A percentile compares a stretch with the other conserved stretches of the same genome.
These are phyloP conservation scores for Polymyxa betae DNA, from an alignment of 208 protist species.

Conservation along the genomic window DNA sequence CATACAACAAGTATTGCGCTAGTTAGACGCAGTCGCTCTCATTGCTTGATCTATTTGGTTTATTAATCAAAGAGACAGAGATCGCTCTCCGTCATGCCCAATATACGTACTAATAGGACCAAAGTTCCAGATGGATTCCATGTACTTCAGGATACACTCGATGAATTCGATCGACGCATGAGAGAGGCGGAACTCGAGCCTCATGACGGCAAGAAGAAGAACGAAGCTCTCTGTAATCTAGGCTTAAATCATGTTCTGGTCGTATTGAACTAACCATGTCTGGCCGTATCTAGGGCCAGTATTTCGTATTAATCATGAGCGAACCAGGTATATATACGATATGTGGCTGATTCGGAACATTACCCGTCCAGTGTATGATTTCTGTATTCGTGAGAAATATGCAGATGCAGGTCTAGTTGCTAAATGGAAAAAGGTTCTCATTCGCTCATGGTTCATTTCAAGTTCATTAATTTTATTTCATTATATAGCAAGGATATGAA, in stretches of 20 bases:
- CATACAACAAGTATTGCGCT: too few species aligned
- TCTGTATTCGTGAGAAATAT: conserved; percentile 76
- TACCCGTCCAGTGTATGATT: conserved; percentile 79
- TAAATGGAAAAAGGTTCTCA: conserved; percentile 81
- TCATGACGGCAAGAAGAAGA: conserved; percentile 80
- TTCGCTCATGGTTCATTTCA: neutral
- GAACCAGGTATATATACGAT: conserved; percentile 80
- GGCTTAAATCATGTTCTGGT: too few species aligned
- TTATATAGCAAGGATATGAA: conserved; percentile 76
- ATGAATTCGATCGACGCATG: conserved; percentile 78
- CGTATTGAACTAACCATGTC: neutral
- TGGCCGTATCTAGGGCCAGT: conserved; percentile 72
- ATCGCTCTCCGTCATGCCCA: too few species aligned
- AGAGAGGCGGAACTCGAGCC: conserved; percentile 77
- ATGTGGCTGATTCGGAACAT: conserved; percentile 79
- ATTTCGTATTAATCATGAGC: conserved; percentile 77
- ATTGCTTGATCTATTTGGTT: too few species aligned
- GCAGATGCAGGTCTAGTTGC: conserved; percentile 80
- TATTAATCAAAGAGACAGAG: too few species aligned
- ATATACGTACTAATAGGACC: neutral
- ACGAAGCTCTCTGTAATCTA: conserved; percentile 63
- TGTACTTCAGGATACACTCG: conserved; percentile 73
- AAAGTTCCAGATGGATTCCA: conserved; percentile 76
- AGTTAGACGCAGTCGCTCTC: too few species aligned
- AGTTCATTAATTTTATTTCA: neutral